Percentiles rank a stretch among this genome's conserved stretches.
Conservation (phyloP, 352 stramenopile species). For the Thraustochytrium sp. region DNA sequence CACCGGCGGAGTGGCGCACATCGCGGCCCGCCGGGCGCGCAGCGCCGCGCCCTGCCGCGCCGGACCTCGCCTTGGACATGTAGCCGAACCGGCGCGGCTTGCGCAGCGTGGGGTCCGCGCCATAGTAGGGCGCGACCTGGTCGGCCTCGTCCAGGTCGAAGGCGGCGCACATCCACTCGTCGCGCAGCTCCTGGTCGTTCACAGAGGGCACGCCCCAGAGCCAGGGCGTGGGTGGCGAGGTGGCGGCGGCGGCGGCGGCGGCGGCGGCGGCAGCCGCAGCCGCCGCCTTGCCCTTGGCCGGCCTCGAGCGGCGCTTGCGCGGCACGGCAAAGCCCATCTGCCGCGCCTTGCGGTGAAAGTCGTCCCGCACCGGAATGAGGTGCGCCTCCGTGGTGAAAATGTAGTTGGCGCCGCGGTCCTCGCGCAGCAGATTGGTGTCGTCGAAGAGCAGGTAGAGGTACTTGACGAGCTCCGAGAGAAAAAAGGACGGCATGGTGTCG, state of each 20-base stretch:
- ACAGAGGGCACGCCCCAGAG: conserved; percentile 28
- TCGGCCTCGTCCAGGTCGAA: neutral
- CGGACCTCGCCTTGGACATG: neutral
- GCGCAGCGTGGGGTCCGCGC: neutral
- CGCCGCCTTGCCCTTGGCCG: neutral
- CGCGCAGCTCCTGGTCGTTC: neutral
- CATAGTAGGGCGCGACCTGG: neutral
- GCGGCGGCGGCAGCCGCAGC: neutral
- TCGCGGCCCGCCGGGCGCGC: no score
- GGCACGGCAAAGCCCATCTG: conserved; percentile 15
- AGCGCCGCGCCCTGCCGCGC: no score
- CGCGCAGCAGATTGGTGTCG: conserved; percentile 51
- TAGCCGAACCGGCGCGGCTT: conserved; percentile 5
- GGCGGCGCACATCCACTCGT: neutral
- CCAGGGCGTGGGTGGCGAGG: no score
- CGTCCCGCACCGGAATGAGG: neutral
- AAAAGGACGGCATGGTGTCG: conserved; percentile 97
- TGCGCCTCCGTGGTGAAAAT: conserved; percentile 43
- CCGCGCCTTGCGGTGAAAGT: conserved; percentile 2
- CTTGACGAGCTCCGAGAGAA: conserved; percentile 96
- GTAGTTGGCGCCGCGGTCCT: conserved; percentile 32
- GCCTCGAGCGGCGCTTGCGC: neutral
- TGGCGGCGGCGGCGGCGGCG: no score
- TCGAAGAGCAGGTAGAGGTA: conserved; percentile 99
- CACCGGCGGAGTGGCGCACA: no score